Conservation (phyloP, 345 rosid species). For the Firmiana major region DNA sequence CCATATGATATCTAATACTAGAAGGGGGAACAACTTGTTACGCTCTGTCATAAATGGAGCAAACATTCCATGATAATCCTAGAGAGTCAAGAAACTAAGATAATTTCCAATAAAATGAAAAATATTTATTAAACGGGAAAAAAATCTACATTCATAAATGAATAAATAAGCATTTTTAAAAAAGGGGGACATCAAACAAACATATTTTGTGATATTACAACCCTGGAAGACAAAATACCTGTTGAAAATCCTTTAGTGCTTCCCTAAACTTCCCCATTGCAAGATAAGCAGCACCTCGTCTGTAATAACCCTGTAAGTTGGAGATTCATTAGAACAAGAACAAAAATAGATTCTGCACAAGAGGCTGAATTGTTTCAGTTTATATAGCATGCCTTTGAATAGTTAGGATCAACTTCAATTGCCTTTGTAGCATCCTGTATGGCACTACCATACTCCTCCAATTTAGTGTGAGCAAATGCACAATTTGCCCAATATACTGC, state of each 20-base stretch:
- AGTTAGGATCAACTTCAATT: constrained; percentile 76
- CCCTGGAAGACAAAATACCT: constrained; percentile 39
- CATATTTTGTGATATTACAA: background rate
- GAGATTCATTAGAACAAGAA: constrained; percentile 23
- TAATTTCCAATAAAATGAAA: background rate
- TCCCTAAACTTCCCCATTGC: constrained; percentile 97
- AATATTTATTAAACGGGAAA: background rate
- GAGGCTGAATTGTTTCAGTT: background rate
- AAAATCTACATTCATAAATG: background rate
- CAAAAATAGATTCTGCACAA: background rate
- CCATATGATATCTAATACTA: background rate
- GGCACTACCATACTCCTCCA: constrained; percentile 98
- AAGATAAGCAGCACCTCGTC: constrained; percentile 95
- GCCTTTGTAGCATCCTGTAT: constrained; percentile 93
- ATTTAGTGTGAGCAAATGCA: constrained; percentile 83
- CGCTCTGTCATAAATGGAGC: background rate
- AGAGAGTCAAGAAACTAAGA: background rate
- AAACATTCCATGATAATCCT: background rate
- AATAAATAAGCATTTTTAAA: background rate
- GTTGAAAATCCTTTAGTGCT: constrained; percentile 94
- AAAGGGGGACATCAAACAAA: background rate
- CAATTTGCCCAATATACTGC: constrained; percentile 99
- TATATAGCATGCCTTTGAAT: constrained; percentile 61
- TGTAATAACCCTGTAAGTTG: constrained; percentile 72
- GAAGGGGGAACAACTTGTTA: background rate